Evolutionary conservation across 768 basidiomycete species (phyloP).

Genomic region (Tricholoma sp.): DNA sequence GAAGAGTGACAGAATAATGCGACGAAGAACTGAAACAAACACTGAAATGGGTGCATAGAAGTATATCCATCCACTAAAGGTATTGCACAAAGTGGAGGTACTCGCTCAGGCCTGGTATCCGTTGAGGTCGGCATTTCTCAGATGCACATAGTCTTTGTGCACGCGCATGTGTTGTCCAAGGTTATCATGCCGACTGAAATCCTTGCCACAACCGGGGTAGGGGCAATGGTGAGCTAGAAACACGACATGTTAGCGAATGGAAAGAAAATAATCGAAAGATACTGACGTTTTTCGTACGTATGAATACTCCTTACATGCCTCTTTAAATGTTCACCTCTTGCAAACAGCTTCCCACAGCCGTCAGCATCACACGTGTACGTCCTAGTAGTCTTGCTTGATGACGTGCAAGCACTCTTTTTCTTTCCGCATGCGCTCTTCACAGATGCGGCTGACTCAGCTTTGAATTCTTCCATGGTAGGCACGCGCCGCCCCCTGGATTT

Average conservation of each 20-base stretch:
- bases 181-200: conserved; percentile 85
- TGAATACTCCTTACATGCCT: conserved; percentile 77
- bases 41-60: neutral
- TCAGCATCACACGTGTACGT: conserved; percentile 62
- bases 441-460: conserved; percentile 4
- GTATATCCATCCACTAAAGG: conserved; percentile 2
- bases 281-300: conserved; percentile 80
- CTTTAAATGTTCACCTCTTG: conserved; percentile 76
- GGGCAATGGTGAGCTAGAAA: conserved; percentile 72
- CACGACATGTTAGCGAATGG: neutral
- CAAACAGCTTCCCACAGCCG: conserved; percentile 77
- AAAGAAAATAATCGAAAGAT: neutral
- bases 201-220: conserved; percentile 74
- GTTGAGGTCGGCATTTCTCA: conserved; percentile 12
- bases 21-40: neutral
- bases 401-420: conserved; percentile 5
- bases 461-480: conserved; percentile 31
- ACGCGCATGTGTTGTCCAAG: conserved; percentile 86
- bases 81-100: neutral
- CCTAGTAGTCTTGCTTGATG: conserved; percentile 26
- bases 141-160: conserved; percentile 50
- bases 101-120: conserved; percentile 4
- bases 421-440: conserved; percentile 13
- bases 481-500: conserved; percentile 44
- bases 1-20: neutral